Percentiles rank a stretch among this genome's conserved stretches.
Evolutionary conservation across 345 rosid genomes (phyloP).

Genomic region (Pistacia integerrima): DNA sequence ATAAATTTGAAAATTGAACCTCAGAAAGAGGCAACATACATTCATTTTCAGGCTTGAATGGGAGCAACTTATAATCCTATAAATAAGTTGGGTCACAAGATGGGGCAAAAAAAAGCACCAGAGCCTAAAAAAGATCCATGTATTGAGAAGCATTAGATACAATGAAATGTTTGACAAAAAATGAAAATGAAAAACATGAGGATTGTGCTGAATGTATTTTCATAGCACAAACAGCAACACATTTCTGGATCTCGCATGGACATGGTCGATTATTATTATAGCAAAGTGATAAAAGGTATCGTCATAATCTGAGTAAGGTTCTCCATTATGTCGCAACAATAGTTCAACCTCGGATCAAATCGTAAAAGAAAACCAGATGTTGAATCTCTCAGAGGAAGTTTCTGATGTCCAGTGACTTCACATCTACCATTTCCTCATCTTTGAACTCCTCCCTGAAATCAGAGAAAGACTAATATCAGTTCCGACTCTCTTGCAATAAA

Average conservation of each 20-base stretch:
- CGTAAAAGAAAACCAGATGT: not conserved
- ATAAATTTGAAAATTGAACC: not conserved
- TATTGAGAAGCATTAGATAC: not conserved
- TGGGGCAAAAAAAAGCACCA: not conserved
- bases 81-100: not conserved
- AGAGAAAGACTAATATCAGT: not conserved
- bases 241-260: slow-evolving; percentile 12
- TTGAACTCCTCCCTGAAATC: slow-evolving; percentile 87
- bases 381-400: slow-evolving; percentile 62
- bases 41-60: not conserved
- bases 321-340: not conserved
- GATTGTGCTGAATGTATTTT: not conserved
- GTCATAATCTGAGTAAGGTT: slow-evolving; percentile 1
- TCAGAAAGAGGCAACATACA: not conserved
- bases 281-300: slow-evolving; percentile 20
- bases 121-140: not conserved
- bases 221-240: slow-evolving; percentile 3
- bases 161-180: not conserved
- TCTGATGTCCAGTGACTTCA: slow-evolving; percentile 89
- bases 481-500: not conserved
- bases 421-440: slow-evolving; percentile 73
- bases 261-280: slow-evolving; percentile 25
- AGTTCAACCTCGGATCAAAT: slow-evolving; percentile 6
- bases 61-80: not conserved
- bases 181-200: not conserved